phyloP scores from a whole-genome alignment of 257 asterid genomes.

The Parsonsia alboflavescens region DNA sequence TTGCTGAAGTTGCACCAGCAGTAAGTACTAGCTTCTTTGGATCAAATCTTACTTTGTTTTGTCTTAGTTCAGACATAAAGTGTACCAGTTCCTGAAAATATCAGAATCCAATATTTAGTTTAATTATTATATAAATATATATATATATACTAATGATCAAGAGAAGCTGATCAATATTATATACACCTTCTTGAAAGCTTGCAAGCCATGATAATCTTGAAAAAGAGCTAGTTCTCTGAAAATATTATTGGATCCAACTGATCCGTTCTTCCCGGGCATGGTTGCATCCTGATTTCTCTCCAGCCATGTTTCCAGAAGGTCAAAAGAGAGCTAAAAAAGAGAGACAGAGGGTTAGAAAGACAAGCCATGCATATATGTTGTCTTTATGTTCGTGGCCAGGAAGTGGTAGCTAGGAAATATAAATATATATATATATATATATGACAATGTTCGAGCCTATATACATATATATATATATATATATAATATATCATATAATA shows the following conservation, averaged over 20 bases:
- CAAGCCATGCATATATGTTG: no score
- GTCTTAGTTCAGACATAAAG: conserved; percentile 33
- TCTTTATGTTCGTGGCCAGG: no score
- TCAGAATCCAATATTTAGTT: no score
- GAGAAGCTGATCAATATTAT: neutral
- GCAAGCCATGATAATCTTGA: conserved; percentile 44
- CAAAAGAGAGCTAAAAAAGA: conserved; percentile 31
- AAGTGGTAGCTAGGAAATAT: neutral
- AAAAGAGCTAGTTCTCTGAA: conserved; percentile 37
- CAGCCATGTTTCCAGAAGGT: conserved; percentile 41
- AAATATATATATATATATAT: neutral
- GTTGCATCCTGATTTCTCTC: conserved; percentile 29
- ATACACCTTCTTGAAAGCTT: conserved; percentile 30
- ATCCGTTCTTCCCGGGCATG: conserved; percentile 19
- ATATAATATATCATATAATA: neutral
- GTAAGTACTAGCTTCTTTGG: conserved; percentile 35
- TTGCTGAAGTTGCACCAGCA: conserved; percentile 41
- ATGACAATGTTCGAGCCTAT: no score
- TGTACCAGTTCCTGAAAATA: conserved; percentile 28
- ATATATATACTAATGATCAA: no score
- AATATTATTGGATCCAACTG: conserved; percentile 17
- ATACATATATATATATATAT: no score
- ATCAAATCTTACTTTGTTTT: conserved; percentile 30
- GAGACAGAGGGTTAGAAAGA: no score
- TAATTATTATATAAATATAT: no score